A percentile compares a stretch with the other conserved stretches of the same genome.
Conservation (phyloP, 441 rosid species). For the Populus hybrid region DNA sequence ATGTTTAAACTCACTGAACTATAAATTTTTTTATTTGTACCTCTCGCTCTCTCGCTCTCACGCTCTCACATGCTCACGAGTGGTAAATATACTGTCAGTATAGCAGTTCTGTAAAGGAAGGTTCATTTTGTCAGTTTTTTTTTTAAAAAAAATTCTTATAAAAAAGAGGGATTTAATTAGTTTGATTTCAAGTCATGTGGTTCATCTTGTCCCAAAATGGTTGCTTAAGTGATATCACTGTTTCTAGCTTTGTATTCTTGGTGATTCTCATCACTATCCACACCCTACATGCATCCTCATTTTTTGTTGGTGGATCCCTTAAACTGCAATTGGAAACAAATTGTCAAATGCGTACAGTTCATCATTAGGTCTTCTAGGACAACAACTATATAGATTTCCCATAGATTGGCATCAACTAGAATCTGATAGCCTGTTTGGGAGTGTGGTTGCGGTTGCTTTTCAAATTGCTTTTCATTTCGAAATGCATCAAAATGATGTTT, state of each 20-base stretch:
- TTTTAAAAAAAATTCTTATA: too few relatives aligned
- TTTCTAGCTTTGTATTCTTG: too few relatives aligned
- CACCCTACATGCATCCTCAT: too few relatives aligned
- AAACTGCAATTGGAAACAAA: too few relatives aligned
- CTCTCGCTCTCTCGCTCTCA: conserved; percentile 4
- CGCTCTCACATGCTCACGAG: neutral
- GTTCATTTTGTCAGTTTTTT: neutral
- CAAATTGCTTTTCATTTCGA: too few relatives aligned
- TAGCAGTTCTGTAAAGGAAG: neutral
- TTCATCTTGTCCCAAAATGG: neutral
- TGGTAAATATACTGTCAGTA: neutral
- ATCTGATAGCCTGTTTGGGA: neutral
- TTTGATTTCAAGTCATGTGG: neutral
- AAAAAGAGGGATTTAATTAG: neutral
- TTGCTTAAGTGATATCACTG: neutral
- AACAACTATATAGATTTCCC: neutral
- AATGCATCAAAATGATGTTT: too few relatives aligned
- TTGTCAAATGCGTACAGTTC: too few relatives aligned
- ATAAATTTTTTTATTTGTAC: neutral
- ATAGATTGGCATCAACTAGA: neutral
- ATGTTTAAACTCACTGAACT: conserved; percentile 23
- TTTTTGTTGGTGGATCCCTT: too few relatives aligned
- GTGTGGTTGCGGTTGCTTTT: too few relatives aligned
- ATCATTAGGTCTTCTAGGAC: neutral
- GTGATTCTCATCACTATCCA: too few relatives aligned